These are phyloP conservation scores for Cyclanthera cordifolia DNA, from an alignment of 306 rosid genomes.

Conservation along the genomic window DNA sequence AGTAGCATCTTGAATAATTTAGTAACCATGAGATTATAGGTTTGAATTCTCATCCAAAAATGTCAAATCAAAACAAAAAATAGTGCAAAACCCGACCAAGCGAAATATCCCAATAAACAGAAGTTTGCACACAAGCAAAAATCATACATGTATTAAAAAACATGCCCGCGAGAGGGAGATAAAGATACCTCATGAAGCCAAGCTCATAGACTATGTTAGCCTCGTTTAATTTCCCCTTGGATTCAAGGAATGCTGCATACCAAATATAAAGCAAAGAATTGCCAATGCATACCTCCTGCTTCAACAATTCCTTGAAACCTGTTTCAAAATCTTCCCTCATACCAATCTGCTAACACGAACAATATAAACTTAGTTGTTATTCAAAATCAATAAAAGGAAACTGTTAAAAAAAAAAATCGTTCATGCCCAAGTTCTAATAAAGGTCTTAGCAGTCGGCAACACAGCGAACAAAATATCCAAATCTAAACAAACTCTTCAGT, in stretches of 20 bases:
- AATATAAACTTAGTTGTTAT: neutral
- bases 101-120: too few species aligned
- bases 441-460: neutral
- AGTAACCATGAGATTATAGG: too few species aligned
- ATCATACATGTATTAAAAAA: slow-evolving; percentile 2
- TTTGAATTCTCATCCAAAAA: too few species aligned
- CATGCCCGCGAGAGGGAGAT: slow-evolving; percentile 4
- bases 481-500: neutral
- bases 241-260: slow-evolving; percentile 38
- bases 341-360: slow-evolving; percentile 42
- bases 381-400: neutral
- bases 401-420: neutral
- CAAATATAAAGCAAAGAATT: slow-evolving; percentile 42
- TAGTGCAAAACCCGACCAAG: too few species aligned
- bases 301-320: slow-evolving; percentile 44
- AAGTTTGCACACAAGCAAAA: neutral
- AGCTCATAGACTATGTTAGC: slow-evolving; percentile 55
- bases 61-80: too few species aligned
- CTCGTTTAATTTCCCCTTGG: slow-evolving; percentile 46
- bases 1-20: too few species aligned
- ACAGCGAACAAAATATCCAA: neutral
- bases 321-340: slow-evolving; percentile 35
- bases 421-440: neutral
- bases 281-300: slow-evolving; percentile 39
- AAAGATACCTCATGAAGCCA: slow-evolving; percentile 51